These are phyloP conservation scores for Dalechampia spathulata DNA, from an alignment of 441 rosid genomes.

Conservation along the genomic window DNA sequence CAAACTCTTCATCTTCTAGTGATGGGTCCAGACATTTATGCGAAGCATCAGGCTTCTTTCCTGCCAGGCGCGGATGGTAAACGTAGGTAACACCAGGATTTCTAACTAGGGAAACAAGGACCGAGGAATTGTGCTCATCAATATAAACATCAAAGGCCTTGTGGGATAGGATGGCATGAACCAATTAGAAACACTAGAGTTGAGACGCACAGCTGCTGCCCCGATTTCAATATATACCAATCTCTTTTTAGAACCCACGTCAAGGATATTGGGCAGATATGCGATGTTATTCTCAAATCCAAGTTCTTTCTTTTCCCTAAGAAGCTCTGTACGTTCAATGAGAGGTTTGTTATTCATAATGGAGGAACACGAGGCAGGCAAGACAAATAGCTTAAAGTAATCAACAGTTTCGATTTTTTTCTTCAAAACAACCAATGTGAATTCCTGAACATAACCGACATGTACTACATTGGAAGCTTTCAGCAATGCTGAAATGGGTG, in stretches of 20 bases:
- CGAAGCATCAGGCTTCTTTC: conserved; percentile 16
- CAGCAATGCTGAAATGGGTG: conserved; percentile 48
- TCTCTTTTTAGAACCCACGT: conserved; percentile 36
- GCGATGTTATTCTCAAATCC: conserved; percentile 30
- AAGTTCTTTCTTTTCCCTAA: conserved; percentile 25
- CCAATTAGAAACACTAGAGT: conserved; percentile 35
- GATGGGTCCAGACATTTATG: conserved; percentile 40
- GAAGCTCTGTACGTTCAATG: conserved; percentile 49
- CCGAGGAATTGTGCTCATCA: conserved; percentile 70
- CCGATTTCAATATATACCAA: conserved; percentile 57
- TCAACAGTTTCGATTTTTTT: conserved; percentile 27
- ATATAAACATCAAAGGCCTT: conserved; percentile 51
- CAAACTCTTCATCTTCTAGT: conserved; percentile 44
- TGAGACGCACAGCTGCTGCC: conserved; percentile 44
- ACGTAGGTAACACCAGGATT: conserved; percentile 60
- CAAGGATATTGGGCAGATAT: conserved; percentile 52
- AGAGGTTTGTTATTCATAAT: conserved; percentile 30
- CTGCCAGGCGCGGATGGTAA: conserved; percentile 61
- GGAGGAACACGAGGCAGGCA: conserved; percentile 48
- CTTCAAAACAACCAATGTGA: conserved; percentile 56
- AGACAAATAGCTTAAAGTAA: conserved; percentile 32
- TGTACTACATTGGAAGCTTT: conserved; percentile 51
- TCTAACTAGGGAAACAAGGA: conserved; percentile 49
- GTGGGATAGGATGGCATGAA: conserved; percentile 59
- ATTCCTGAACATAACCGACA: conserved; percentile 39